Percentiles rank a stretch among this genome's conserved stretches.
Evolutionary conservation across 108 stramenopile genomes (phyloP).

Genomic region (Asterionellopsis glacialis): DNA sequence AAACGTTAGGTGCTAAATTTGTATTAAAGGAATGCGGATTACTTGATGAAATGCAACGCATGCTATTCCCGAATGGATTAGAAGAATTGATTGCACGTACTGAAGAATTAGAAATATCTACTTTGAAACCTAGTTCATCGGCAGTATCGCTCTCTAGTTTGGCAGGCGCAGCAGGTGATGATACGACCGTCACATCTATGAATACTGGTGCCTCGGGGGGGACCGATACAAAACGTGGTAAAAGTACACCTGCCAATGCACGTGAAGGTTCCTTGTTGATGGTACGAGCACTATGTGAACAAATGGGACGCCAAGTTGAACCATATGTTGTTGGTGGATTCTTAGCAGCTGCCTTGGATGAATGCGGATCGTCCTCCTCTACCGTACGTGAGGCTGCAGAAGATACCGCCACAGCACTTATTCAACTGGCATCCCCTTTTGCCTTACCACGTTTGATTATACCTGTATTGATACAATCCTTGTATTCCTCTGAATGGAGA

Average conservation of each 20-base stretch:
- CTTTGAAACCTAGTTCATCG: slow-evolving; percentile 67
- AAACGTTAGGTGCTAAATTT: slow-evolving; percentile 46
- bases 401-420: slow-evolving; percentile 60
- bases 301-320: slow-evolving; percentile 55
- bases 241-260: slow-evolving; percentile 71
- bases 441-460: slow-evolving; percentile 57
- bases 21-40: slow-evolving; percentile 73
- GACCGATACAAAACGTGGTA: slow-evolving; percentile 72
- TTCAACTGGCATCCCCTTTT: slow-evolving; percentile 60
- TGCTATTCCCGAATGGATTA: slow-evolving; percentile 70
- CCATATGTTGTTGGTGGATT: slow-evolving; percentile 78
- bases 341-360: slow-evolving; percentile 77
- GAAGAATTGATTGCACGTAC: slow-evolving; percentile 51
- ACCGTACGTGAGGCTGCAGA: slow-evolving; percentile 77
- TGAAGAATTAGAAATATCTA: slow-evolving; percentile 33
- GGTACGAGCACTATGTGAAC: slow-evolving; percentile 77
- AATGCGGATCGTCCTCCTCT: slow-evolving; percentile 63
- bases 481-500: slow-evolving; percentile 79
- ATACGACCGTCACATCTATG: slow-evolving; percentile 26
- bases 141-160: slow-evolving; percentile 71
- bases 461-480: slow-evolving; percentile 71
- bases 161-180: slow-evolving; percentile 26
- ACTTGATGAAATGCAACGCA: slow-evolving; percentile 61
- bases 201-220: slow-evolving; percentile 17
- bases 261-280: slow-evolving; percentile 76